Conservation (phyloP, 2,329 filamentous ascomycete genomes). For the Alternaria metachromatica region DNA sequence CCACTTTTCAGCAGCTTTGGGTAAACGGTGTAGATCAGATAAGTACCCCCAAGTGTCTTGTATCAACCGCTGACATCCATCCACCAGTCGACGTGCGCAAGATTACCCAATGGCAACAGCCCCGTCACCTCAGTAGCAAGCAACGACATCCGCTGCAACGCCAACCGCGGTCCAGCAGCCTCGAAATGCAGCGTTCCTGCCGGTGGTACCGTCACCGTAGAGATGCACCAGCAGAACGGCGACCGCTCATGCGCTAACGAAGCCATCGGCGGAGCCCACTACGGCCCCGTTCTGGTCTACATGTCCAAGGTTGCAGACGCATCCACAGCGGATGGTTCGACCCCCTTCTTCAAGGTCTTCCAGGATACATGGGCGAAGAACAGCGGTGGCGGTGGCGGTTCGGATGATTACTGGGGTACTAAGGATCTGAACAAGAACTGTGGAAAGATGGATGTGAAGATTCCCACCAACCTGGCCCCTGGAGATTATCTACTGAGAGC, state of each 20-base stretch:
- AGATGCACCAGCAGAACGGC: conserved; percentile 59
- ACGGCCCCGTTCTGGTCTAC: conserved; percentile 49
- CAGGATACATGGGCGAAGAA: conserved; percentile 59
- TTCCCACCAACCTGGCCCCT: conserved; percentile 60
- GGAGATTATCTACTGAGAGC: conserved; percentile 60
- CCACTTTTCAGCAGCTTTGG: conserved; percentile 44
- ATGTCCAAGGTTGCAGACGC: conserved; percentile 53
- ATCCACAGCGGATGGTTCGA: conserved; percentile 59
- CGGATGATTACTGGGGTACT: conserved; percentile 58
- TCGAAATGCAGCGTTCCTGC: conserved; percentile 57
- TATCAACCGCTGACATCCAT: conserved; percentile 5
- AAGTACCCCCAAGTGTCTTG: conserved; percentile 3
- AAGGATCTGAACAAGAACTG: conserved; percentile 56
- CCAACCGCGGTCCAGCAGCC: conserved; percentile 32
- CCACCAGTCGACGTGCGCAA: conserved; percentile 30
- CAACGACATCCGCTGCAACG: conserved; percentile 59
- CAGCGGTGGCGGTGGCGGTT: conserved; percentile 48
- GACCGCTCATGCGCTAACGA: conserved; percentile 58
- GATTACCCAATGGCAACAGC: conserved; percentile 47
- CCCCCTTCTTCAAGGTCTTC: conserved; percentile 65
- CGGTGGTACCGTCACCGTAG: conserved; percentile 55
- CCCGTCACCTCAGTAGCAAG: conserved; percentile 57
- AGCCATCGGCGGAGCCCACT: conserved; percentile 44
- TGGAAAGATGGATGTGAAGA: conserved; percentile 58
- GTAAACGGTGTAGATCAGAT: conserved; percentile 40